Conservation (phyloP, 2,329 filamentous ascomycete species). For the Neocatenulostroma microsporum region DNA sequence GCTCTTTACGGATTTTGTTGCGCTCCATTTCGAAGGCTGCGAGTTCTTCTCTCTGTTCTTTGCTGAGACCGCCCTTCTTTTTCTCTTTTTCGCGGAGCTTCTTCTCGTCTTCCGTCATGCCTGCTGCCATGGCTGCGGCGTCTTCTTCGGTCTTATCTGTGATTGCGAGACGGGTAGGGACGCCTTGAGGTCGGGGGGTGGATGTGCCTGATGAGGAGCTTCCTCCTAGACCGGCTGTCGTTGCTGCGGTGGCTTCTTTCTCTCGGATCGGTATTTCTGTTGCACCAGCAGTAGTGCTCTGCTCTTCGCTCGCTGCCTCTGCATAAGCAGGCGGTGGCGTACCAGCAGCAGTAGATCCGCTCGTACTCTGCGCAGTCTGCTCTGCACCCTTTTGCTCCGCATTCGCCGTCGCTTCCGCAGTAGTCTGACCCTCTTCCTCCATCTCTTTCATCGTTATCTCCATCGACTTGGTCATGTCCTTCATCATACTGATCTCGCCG, state of each 20-base stretch:
- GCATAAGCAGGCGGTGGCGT: slow-evolving; percentile 4
- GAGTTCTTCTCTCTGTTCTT: slow-evolving; percentile 89
- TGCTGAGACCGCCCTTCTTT: slow-evolving; percentile 77
- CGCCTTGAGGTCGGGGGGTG: slow-evolving; percentile 45
- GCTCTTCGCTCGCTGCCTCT: slow-evolving; percentile 9
- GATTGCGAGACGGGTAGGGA: slow-evolving; percentile 75
- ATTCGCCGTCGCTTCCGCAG: slow-evolving; percentile 46
- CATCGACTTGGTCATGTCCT: slow-evolving; percentile 96
- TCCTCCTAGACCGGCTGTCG: slow-evolving; percentile 15
- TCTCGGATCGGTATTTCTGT: slow-evolving; percentile 10
- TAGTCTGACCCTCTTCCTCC: slow-evolving; percentile 55
- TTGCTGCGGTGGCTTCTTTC: slow-evolving; percentile 10
- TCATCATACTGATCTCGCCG: slow-evolving; percentile 97
- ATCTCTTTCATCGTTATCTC: slow-evolving; percentile 84
- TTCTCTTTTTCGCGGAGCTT: slow-evolving; percentile 73
- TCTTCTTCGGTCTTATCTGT: slow-evolving; percentile 83
- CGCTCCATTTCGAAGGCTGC: slow-evolving; percentile 83
- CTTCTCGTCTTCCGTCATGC: slow-evolving; percentile 64
- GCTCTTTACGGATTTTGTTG: slow-evolving; percentile 74
- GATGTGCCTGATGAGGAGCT: slow-evolving; percentile 30
- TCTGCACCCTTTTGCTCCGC: slow-evolving; percentile 38
- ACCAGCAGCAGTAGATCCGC: too few relatives aligned
- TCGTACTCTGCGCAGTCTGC: slow-evolving; percentile 19
- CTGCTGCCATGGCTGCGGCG: slow-evolving; percentile 55
- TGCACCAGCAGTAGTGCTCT: slow-evolving; percentile 6